Base-by-base conservation (phyloP, 2,329 filamentous ascomycete species). In the Diaporthe batatas region DNA sequence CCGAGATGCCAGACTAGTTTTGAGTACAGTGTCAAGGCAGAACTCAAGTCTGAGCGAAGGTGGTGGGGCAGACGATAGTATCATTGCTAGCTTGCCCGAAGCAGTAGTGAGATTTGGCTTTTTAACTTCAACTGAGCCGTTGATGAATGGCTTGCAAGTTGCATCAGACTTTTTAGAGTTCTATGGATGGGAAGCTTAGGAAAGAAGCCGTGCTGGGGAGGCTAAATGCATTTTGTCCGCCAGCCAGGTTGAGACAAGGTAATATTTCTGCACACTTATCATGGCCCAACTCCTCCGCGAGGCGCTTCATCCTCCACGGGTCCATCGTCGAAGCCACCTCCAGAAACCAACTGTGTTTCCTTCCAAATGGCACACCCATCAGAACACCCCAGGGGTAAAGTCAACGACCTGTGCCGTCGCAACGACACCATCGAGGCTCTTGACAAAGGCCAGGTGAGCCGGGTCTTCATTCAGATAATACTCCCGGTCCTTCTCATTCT, bases 401-500 rank as follows among this genome's bases (percentile, higher is more conserved):
- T 93, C 91, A 2, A 93, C 78, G 0, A 92, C 89, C 72, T 86
- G 84, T 2, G 86, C 86, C 77, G 88, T 88, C 74, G 88, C 82
- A 18, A 91, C 76, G 1, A 90, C 76, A 1, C 79, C 82, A 1
- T 82, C 81, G 21, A 88, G 78, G 72, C 82, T 86, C 71, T 86
- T 82, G n/a, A 89, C 83, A 76, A 93, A 94, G 0, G 80, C 87
- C 47, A 85, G 81, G 78, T 94, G 92, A 11, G 82, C 87, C 1
- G 91, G 90, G 76, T 95, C 93, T 39, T 89, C 82, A 68, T 88
- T 81, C 8, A 92, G 81, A 78, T 94, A 95, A 77, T 93, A 94
- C 74, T 91, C 86, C 59, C 92, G 84, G 78, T 95, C 92, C 75
- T 89, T 87, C 23, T 84, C 83, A 29, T 80, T 91, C 12, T 87